Base-by-base conservation (phyloP, 768 basidiomycete species). In the Naematelia encephala region DNA sequence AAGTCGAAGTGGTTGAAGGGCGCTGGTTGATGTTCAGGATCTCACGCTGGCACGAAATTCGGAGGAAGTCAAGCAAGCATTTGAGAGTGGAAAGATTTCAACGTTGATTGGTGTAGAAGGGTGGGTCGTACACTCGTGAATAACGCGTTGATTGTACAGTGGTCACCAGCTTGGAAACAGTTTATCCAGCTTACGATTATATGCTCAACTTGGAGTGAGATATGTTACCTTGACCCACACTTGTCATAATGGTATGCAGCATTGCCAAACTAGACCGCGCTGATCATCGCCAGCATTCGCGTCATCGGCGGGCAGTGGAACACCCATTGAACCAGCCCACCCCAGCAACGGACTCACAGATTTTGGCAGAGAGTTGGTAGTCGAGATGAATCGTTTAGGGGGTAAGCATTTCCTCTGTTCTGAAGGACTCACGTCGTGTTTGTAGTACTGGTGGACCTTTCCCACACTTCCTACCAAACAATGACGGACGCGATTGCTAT, bases 381-480 rank as follows among this genome's bases (percentile, higher is more conserved):
- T 27, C 2, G 67, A 68, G 27, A 26, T 68, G 30, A 68, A 68
- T 44, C 48, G 67, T 4, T 22, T 65, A 22, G 67, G 67, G n/a
- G n/a, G n/a, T n/a, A n/a, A n/a, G n/a, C n/a, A n/a, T n/a, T n/a
- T n/a, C n/a, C n/a, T n/a, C n/a, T n/a, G n/a, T n/a, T n/a, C n/a
- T n/a, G n/a, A n/a, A n/a, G n/a, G n/a, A n/a, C n/a, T n/a, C n/a
- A n/a, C n/a, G n/a, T n/a, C n/a, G n/a, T n/a, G n/a, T n/a, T n/a
- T n/a, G n/a, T n/a, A 28, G 60, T 68, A n/a, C 60, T 68, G 63
- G 61, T 68, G 11, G 67, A 68, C 42, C 57, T 68, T 3, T 62
- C 63, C 1, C 67, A 68, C 50, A 58, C 59, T 11, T 58, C 63
- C 1, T 54, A 54, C 23, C 26, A 65, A 22, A 62, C 61, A 5